Evolutionary conservation across 371 early-diverging fungal genomes (phyloP), one percentile per base, ranked within the genome.

Genomic region (Actinomortierella wolfii): DNA sequence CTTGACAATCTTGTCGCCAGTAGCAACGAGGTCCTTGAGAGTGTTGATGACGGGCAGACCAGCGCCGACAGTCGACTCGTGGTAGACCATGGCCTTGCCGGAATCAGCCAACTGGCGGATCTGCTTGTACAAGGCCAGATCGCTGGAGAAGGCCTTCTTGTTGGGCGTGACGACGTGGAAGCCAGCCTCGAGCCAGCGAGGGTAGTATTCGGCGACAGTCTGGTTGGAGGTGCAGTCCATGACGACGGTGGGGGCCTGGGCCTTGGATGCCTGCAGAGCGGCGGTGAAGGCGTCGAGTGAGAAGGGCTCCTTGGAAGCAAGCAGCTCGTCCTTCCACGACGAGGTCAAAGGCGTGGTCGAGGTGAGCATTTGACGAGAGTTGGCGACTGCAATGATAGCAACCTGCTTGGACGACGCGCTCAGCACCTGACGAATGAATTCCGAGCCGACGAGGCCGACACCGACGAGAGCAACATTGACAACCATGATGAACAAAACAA

Each of bases 31-130:
- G 73, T 96, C 94, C 25, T 83, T 83, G 58, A 98, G 82, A 0
- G 98, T 97, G 61, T 82, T 86, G 47, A 98, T 80, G n/a, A 97
- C 90, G 23, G 99, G 99, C 56, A 98, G 83, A 41, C 99, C 99
- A 40, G 99, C 99, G 50, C 98, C 99, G n/a, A 97, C 98, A 18
- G 97, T 97, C 39, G 94, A 84, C 79, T 98, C 99, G 71, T 98
- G 95, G 76, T 87, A 91, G 34, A 89, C 87, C 21, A 88, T 64
- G 20, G 88, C 87, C 21, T 76, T 69, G 14, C 77, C 78, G 11
- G 60, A 62, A 50, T 67, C 76, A 24, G 88, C 71, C 59, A 86
- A 65, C 21, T 81, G 68, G 54, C 79, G 74, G 65, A 97, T 94
- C 66, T 83, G 81, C 50, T 86, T 83, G 81, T 85, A 97, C 24